phyloP scores from a whole-genome alignment of 2,329 filamentous ascomycete genomes.

The Fusarium agapanthi region DNA sequence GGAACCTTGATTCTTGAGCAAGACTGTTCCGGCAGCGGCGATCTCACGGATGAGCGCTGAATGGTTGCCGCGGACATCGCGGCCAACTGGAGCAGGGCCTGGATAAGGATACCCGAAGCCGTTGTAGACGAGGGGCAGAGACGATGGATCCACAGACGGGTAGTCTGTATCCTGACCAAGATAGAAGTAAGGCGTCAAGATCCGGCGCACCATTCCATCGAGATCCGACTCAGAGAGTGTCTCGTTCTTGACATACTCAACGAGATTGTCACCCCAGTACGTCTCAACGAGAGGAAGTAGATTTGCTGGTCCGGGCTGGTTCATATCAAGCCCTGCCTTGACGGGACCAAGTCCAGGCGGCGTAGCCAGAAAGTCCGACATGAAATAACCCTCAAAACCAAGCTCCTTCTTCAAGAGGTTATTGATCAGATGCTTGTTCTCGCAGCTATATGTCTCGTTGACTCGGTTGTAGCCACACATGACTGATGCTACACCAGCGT shows the following conservation, averaged over 20 bases:
- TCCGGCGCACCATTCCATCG: neutral
- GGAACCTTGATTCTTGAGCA: conserved; percentile 71
- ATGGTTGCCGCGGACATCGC: conserved; percentile 66
- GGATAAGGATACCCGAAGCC: conserved; percentile 30
- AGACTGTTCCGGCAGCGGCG: conserved; percentile 65
- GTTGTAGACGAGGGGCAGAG: neutral
- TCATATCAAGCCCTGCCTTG: conserved; percentile 69
- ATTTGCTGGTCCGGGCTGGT: conserved; percentile 73
- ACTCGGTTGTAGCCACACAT: conserved; percentile 80
- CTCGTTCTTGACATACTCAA: neutral
- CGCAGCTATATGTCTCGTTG: conserved; percentile 84
- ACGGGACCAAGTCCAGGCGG: conserved; percentile 69
- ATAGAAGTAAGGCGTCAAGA: conserved; percentile 9
- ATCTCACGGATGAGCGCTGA: conserved; percentile 68
- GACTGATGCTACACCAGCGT: conserved; percentile 50
- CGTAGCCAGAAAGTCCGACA: conserved; percentile 74
- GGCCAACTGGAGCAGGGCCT: conserved; percentile 63
- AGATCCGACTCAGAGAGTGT: neutral
- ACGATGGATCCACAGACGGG: neutral
- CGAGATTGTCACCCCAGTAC: neutral
- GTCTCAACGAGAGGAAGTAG: neutral
- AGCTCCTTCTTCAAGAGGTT: conserved; percentile 70
- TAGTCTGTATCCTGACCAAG: neutral
- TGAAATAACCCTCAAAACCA: conserved; percentile 71
- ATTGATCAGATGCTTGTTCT: conserved; percentile 80